These are phyloP conservation scores for Suhomyces emberorum DNA, from an alignment of 805 yeast genomes.

Conservation along the genomic window DNA sequence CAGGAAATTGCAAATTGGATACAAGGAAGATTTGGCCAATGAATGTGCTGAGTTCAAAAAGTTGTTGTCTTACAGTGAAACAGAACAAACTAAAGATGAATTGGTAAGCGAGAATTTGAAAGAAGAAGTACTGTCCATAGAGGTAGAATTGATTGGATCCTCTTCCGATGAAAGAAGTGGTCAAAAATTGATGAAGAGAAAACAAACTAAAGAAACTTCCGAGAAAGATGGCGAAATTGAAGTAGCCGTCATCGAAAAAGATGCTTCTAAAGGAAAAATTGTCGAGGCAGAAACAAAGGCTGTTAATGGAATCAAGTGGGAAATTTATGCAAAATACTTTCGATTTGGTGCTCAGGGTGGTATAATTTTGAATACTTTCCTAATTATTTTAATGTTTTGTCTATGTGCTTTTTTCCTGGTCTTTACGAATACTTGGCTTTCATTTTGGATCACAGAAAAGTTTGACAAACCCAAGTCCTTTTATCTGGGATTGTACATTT, in stretches of 20 bases:
- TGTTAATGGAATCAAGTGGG: slow-evolving; percentile 10
- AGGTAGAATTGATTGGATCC: background rate
- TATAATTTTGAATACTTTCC: slow-evolving; percentile 3
- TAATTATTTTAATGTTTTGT: slow-evolving; percentile 1
- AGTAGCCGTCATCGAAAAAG: background rate
- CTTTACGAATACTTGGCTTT: slow-evolving; percentile 22
- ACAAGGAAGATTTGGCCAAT: slow-evolving; percentile 21
- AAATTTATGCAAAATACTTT: slow-evolving; percentile 13
- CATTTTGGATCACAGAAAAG: slow-evolving; percentile 26
- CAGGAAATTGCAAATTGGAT: slow-evolving; percentile 29
- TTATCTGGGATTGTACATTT: slow-evolving; percentile 71
- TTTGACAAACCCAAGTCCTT: slow-evolving; percentile 50
- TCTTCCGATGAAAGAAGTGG: background rate
- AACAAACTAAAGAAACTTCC: background rate
- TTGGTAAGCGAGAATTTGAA: background rate
- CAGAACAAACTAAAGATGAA: background rate
- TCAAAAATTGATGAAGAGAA: background rate
- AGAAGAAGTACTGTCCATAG: background rate
- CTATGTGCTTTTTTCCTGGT: slow-evolving; percentile 15
- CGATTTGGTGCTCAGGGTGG: slow-evolving; percentile 14
- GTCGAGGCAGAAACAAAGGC: slow-evolving; percentile 18
- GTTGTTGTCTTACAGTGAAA: background rate
- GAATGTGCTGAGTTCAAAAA: background rate
- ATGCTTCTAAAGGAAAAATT: slow-evolving; percentile 13
- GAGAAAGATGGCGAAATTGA: background rate